These are phyloP conservation scores for Calocybe cyanea DNA, from an alignment of 768 basidiomycete genomes.

Conservation along the genomic window DNA sequence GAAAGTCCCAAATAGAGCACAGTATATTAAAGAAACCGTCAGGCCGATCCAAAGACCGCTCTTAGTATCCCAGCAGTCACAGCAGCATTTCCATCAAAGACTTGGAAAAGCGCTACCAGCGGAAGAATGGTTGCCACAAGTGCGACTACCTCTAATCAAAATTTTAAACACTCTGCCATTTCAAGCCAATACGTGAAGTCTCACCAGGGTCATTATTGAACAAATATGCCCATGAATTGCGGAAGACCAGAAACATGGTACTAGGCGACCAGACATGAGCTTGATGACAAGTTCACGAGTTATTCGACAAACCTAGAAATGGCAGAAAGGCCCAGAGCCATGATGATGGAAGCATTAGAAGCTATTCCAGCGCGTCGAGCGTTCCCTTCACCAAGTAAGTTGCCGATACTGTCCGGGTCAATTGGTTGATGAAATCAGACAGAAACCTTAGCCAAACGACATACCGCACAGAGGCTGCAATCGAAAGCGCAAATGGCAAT, in stretches of 20 bases:
- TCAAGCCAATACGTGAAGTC: conserved; percentile 1
- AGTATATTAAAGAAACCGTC: conserved; percentile 1
- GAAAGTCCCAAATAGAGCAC: background rate
- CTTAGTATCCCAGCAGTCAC: conserved; percentile 76
- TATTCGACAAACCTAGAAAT: conserved; percentile 48
- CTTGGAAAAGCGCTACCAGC: conserved; percentile 74
- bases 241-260: conserved; percentile 37
- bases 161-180: background rate
- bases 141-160: conserved; percentile 43
- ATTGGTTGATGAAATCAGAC: too few relatives aligned
- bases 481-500: background rate
- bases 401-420: conserved; percentile 16
- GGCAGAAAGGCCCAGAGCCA: conserved; percentile 57
- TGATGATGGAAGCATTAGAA: conserved; percentile 53
- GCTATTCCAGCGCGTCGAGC: conserved; percentile 11
- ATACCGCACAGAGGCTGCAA: background rate
- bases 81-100: conserved; percentile 72
- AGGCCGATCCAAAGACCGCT: conserved; percentile 22
- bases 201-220: conserved; percentile 68
- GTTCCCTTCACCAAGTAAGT: conserved; percentile 11
- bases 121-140: conserved; percentile 70
- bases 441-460: conserved; percentile 50
- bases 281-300: background rate
- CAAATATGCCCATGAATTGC: conserved; percentile 63
- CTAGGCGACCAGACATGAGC: background rate